Base-by-base conservation (phyloP, 257 asterid species). In the Ajuga chamaepitys region DNA sequence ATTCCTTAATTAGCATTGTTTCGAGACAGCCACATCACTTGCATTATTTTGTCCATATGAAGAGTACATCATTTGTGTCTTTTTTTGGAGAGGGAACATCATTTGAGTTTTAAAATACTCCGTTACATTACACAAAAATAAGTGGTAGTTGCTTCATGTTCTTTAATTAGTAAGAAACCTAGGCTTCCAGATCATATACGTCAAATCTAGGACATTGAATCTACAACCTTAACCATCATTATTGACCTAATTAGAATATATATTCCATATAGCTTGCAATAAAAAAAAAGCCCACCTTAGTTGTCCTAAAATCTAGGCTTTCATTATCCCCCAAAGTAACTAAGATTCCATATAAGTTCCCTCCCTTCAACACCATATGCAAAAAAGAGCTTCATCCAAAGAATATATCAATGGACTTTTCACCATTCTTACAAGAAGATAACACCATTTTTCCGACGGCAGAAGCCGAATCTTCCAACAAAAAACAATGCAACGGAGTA, bases 401-500 rank as follows among this genome's bases (percentile, higher is more conserved):
- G 8, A 3, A 10, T n/a, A 20, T 1, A 44, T 41, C 48, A 9
- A 61, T 61, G 67, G 67, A 61, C 26, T 61, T 44, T 16, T 24
- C 67, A 12, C 42, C 38, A 13, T 41, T 60, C 10, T 22, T 40
- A 54, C 54, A 44, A 2, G 73, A 67, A 42, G 58, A 42, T 24
- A 41, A 67, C 34, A 55, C 24, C 37, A 46, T 56, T 7, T 20
- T 5, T 3, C 11, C 41, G 10, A 51, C 16, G 25, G 56, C 25
- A 17, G 48, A 20, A 12, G 16, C 28, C 9, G 21, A 26, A 6
- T 5, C 21, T 38, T 7, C 38, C 20, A 25, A 3, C 3, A 13
- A 70, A 35, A 73, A 50, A 9, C 67, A 66, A 5, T 76, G 76
- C 30, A 40, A 61, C 55, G 87, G 87, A 0, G 85, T 82, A 1